Evolutionary conservation across 495 filamentous ascomycete species (phyloP).

Genomic region (Cercophora sp.): DNA sequence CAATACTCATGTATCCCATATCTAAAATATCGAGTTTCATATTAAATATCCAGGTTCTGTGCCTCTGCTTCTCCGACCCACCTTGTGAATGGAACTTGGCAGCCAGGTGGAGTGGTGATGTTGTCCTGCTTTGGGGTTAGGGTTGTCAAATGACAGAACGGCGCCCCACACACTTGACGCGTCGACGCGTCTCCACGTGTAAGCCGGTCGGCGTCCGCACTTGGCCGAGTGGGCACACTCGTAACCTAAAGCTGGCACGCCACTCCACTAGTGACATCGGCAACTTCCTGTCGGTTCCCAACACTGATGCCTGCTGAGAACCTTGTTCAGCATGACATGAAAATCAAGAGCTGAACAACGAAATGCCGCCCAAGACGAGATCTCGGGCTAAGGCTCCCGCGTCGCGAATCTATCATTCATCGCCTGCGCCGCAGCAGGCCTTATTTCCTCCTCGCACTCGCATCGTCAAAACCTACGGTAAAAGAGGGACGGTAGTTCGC

Average conservation of each 20-base stretch:
- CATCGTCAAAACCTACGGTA: constrained; percentile 38
- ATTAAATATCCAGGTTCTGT: too few relatives aligned
- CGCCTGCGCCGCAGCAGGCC: constrained; percentile 36
- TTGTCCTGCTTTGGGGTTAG: background rate
- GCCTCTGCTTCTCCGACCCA: too few relatives aligned
- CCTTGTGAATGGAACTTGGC: too few relatives aligned
- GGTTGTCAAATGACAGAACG: background rate
- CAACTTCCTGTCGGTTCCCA: background rate
- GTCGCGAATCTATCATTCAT: constrained; percentile 35
- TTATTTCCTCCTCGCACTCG: constrained; percentile 34
- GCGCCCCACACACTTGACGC: constrained; percentile 3
- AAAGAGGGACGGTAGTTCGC: constrained; percentile 23
- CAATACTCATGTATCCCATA: too few relatives aligned
- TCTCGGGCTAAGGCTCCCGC: constrained; percentile 19
- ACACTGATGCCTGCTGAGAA: background rate
- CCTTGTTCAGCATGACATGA: constrained; percentile 2
- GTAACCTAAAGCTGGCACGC: background rate
- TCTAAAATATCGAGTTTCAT: too few relatives aligned
- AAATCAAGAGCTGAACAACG: background rate
- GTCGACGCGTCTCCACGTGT: constrained; percentile 10
- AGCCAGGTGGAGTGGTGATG: too few relatives aligned
- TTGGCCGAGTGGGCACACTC: background rate
- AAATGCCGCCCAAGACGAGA: constrained; percentile 34
- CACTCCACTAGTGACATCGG: background rate
- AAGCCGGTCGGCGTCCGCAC: too few relatives aligned